phyloP scores from a whole-genome alignment of 352 stramenopile species.

The Phytopythium helicoides region DNA sequence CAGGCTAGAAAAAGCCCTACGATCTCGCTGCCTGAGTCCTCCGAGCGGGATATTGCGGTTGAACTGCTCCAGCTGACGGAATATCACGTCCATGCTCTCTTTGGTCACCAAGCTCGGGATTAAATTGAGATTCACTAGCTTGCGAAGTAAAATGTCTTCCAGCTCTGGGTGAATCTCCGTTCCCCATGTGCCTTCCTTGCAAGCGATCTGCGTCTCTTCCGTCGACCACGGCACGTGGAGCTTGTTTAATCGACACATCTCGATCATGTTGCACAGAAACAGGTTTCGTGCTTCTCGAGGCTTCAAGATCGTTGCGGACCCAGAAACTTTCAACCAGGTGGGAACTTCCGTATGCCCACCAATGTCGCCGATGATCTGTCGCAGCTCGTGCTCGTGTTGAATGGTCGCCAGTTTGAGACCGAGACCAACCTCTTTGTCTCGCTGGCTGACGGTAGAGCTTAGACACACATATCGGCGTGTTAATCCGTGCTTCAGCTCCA shows the following conservation, averaged over 20 bases:
- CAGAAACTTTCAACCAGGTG: conserved; percentile 69
- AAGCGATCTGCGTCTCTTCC: conserved; percentile 81
- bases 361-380: conserved; percentile 68
- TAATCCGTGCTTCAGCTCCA: conserved; percentile 82
- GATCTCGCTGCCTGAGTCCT: conserved; percentile 65
- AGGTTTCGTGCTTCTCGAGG: conserved; percentile 75
- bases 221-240: conserved; percentile 85
- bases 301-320: conserved; percentile 70
- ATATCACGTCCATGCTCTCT: conserved; percentile 68
- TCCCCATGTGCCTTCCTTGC: conserved; percentile 84
- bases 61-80: conserved; percentile 82
- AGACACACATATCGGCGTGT: conserved; percentile 78
- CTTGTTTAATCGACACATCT: conserved; percentile 89
- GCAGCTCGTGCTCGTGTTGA: conserved; percentile 66
- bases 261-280: conserved; percentile 84
- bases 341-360: conserved; percentile 55
- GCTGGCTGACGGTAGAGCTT: conserved; percentile 51
- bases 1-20: conserved; percentile 67
- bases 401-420: conserved; percentile 50
- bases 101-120: conserved; percentile 81
- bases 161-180: conserved; percentile 79
- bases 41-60: conserved; percentile 84
- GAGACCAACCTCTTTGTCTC: conserved; percentile 78
- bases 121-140: conserved; percentile 74
- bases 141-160: conserved; percentile 83